Conservation (phyloP, 2,329 filamentous ascomycete genomes). For the Monosporascus ibericus region DNA sequence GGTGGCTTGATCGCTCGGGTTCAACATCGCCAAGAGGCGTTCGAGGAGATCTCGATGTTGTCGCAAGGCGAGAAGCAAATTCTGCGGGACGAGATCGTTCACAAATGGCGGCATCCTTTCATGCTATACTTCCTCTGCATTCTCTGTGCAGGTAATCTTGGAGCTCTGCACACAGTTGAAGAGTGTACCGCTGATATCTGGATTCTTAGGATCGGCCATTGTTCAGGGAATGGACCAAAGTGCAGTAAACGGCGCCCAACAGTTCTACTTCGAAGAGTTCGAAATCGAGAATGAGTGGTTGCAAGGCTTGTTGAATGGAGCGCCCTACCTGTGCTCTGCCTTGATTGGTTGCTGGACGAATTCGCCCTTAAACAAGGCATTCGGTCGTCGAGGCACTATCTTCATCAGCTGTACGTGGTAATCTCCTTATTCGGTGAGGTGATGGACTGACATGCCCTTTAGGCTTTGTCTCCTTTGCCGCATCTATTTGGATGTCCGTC, state of each 20-base stretch:
- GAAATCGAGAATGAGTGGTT: slow-evolving; percentile 51
- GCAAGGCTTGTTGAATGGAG: slow-evolving; percentile 52
- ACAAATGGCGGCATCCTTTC: slow-evolving; percentile 62
- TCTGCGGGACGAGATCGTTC: slow-evolving; percentile 51
- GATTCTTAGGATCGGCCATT: slow-evolving; percentile 36
- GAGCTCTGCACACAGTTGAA: slow-evolving; percentile 16
- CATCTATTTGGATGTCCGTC: slow-evolving; percentile 42
- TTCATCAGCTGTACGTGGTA: background rate
- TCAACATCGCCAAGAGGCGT: slow-evolving; percentile 37
- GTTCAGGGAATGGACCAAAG: slow-evolving; percentile 67
- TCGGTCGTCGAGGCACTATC: slow-evolving; percentile 54
- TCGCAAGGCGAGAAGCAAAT: slow-evolving; percentile 49
- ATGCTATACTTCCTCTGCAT: slow-evolving; percentile 59
- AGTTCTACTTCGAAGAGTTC: slow-evolving; percentile 55
- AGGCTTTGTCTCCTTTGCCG: slow-evolving; percentile 44
- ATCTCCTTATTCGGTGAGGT: background rate
- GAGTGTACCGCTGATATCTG: slow-evolving; percentile 37
- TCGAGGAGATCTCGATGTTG: slow-evolving; percentile 39
- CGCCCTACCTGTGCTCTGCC: slow-evolving; percentile 59
- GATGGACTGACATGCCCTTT: background rate
- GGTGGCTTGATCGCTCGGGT: slow-evolving; percentile 16
- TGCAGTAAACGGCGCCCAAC: slow-evolving; percentile 60
- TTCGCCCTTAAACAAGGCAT: slow-evolving; percentile 59
- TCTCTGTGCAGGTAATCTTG: slow-evolving; percentile 26
- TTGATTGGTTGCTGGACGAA: slow-evolving; percentile 67